Conservation (phyloP, 306 rosid species). For the Prunus mongolica region DNA sequence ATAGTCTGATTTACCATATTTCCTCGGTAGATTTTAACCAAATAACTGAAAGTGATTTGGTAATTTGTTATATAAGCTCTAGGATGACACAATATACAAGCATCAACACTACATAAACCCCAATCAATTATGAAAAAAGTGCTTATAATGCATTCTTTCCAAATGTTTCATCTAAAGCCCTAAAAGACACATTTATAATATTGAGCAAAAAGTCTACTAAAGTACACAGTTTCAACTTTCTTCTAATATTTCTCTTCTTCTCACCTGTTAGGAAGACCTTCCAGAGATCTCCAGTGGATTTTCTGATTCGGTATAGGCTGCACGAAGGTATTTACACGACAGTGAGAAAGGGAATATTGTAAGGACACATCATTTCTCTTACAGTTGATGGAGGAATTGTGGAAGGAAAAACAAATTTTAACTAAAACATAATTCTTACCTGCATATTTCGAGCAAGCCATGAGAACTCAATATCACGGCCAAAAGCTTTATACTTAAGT, state of each 20-base stretch:
- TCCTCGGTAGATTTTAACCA: background rate
- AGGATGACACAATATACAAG: background rate
- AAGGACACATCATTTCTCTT: background rate
- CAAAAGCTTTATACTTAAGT: conserved; percentile 80
- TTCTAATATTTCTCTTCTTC: background rate
- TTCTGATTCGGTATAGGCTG: conserved; percentile 95
- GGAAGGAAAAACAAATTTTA: background rate
- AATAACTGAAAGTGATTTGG: background rate
- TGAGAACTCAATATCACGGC: conserved; percentile 72
- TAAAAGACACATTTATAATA: background rate
- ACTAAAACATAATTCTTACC: conserved; percentile 42
- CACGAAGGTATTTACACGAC: conserved; percentile 28
- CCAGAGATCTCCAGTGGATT: conserved; percentile 93
- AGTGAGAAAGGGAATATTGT: conserved; percentile 18
- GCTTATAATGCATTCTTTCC: background rate
- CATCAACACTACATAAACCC: background rate
- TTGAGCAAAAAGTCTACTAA: conserved; percentile 10
- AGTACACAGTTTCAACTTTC: background rate
- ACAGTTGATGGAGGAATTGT: background rate
- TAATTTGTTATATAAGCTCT: background rate
- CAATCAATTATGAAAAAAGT: background rate
- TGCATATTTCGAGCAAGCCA: conserved; percentile 99
- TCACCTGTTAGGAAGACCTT: conserved; percentile 95
- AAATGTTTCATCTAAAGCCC: background rate
- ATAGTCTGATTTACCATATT: background rate